A percentile compares a stretch with the other conserved stretches of the same genome.
Evolutionary conservation across 1,284 basidiomycete genomes (phyloP).

Genomic region (Sanghuangporus sanghuang): DNA sequence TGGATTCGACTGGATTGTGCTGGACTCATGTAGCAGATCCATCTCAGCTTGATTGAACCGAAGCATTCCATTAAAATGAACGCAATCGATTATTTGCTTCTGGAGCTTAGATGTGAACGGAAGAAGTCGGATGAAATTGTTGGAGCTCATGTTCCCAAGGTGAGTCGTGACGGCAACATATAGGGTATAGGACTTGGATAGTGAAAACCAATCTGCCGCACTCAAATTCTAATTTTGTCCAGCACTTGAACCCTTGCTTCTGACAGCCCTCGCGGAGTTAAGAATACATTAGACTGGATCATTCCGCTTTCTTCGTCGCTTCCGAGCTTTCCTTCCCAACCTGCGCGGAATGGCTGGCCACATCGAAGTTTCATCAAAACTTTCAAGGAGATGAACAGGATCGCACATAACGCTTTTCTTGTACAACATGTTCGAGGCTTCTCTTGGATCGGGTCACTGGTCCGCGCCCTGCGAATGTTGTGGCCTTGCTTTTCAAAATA

Average conservation of each 20-base stretch:
- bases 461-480: not conserved
- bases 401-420: not conserved
- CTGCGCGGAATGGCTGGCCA: not conserved
- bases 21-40: not conserved
- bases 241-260: not conserved
- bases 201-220: not conserved
- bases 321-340: not conserved
- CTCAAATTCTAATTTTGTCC: not conserved
- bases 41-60: too few species aligned
- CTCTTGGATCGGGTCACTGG: not conserved
- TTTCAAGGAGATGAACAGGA: not conserved
- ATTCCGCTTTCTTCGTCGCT: not conserved
- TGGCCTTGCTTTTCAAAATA: too few species aligned
- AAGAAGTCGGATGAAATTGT: not conserved
- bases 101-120: not conserved
- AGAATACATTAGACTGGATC: not conserved
- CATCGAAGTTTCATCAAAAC: not conserved
- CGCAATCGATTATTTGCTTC: not conserved
- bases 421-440: not conserved
- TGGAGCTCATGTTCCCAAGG: not conserved
- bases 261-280: not conserved
- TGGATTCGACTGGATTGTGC: not conserved
- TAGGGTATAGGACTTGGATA: not conserved
- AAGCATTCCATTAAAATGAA: not conserved
- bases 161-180: not conserved